These are phyloP conservation scores for Pythium periplocum DNA, from an alignment of 352 stramenopile genomes.

Conservation along the genomic window DNA sequence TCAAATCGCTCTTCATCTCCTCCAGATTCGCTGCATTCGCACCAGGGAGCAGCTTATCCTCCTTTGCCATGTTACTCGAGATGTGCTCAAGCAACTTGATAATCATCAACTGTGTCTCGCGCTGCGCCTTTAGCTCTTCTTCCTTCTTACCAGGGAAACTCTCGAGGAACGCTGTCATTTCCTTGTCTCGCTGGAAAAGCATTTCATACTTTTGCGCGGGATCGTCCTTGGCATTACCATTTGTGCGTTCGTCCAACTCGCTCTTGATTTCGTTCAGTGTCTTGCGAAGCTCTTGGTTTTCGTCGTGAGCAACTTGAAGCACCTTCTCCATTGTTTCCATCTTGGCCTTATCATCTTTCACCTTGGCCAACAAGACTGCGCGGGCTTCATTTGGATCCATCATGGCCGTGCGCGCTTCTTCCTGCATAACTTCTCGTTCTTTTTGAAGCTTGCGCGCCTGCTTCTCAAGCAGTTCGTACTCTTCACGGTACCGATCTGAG, in stretches of 20 bases:
- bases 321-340: slow-evolving; percentile 70
- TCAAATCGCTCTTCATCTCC: slow-evolving; percentile 87
- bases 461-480: slow-evolving; percentile 71
- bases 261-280: slow-evolving; percentile 46
- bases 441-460: slow-evolving; percentile 65
- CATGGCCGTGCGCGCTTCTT: slow-evolving; percentile 80
- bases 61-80: slow-evolving; percentile 50
- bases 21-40: slow-evolving; percentile 60
- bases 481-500: slow-evolving; percentile 61
- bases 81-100: slow-evolving; percentile 91
- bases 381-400: slow-evolving; percentile 88
- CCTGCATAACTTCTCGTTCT: slow-evolving; percentile 68
- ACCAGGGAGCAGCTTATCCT: slow-evolving; percentile 70
- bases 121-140: slow-evolving; percentile 48
- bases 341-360: slow-evolving; percentile 84
- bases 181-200: slow-evolving; percentile 85
- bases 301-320: slow-evolving; percentile 38
- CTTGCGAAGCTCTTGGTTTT: slow-evolving; percentile 55
- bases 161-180: slow-evolving; percentile 90
- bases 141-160: slow-evolving; percentile 72
- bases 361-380: slow-evolving; percentile 74
- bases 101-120: slow-evolving; percentile 69
- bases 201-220: slow-evolving; percentile 81
- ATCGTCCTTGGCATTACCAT: slow-evolving; percentile 56
- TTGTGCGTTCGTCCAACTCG: slow-evolving; percentile 60